phyloP scores from a whole-genome alignment of 179 eudicot genomes.

The Drosera spatulata region DNA sequence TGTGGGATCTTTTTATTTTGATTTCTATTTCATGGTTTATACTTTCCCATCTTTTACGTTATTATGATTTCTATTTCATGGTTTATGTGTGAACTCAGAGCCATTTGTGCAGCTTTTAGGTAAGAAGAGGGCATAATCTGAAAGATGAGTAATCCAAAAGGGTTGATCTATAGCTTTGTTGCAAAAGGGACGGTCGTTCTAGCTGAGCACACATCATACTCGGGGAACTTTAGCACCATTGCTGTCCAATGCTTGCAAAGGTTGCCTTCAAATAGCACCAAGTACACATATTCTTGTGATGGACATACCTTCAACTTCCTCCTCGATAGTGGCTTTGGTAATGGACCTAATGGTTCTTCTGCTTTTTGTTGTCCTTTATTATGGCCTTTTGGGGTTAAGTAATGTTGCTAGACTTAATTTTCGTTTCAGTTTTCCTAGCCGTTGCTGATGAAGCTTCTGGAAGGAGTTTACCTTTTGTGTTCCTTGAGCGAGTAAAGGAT shows the following conservation, averaged over 20 bases:
- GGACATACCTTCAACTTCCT: constrained; percentile 97
- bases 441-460: constrained; percentile 96
- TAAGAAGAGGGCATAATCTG: constrained; percentile 1
- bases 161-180: constrained; percentile 91
- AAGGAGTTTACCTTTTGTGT: constrained; percentile 89
- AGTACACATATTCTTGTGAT: constrained; percentile 93
- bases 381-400: too few relatives aligned
- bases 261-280: constrained; percentile 79
- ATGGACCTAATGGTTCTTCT: constrained; percentile 7
- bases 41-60: too few relatives aligned
- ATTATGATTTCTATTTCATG: neutral
- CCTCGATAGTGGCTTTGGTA: constrained; percentile 85
- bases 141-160: constrained; percentile 61
- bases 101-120: constrained; percentile 1
- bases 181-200: constrained; percentile 91
- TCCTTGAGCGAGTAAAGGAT: constrained; percentile 93
- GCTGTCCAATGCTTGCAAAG: constrained; percentile 98
- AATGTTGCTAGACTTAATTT: neutral
- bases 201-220: constrained; percentile 95
- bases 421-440: constrained; percentile 76
- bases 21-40: too few relatives aligned
- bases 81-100: neutral
- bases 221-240: constrained; percentile 94
- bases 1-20: too few relatives aligned
- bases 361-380: neutral